A percentile compares a stretch with the other conserved stretches of the same genome.
Evolutionary conservation across 768 basidiomycete genomes (phyloP).

Genomic region (Mycena maculata): DNA sequence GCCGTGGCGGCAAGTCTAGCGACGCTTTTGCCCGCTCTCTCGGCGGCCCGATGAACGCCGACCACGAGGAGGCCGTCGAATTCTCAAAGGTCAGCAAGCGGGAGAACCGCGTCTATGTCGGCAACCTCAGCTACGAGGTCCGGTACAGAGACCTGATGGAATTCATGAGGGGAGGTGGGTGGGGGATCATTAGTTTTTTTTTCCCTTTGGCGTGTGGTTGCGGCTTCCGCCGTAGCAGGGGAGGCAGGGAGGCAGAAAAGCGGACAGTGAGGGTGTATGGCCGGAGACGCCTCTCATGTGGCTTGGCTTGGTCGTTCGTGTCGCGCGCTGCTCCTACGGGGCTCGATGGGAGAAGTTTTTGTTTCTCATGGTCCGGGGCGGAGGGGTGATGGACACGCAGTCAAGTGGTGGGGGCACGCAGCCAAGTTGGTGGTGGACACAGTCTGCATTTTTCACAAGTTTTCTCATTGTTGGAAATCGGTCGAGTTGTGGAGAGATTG

Average conservation of each 20-base stretch:
- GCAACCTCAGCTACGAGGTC: slow-evolving; percentile 98
- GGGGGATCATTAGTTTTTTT: slow-evolving; percentile 71
- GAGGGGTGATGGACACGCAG: slow-evolving; percentile 39
- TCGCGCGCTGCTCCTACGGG: slow-evolving; percentile 1
- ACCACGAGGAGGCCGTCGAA: slow-evolving; percentile 93
- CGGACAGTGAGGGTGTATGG: not conserved
- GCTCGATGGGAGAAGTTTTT: slow-evolving; percentile 44
- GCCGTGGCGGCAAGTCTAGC: slow-evolving; percentile 65
- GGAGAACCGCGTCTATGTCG: slow-evolving; percentile 98
- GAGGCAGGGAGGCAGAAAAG: slow-evolving; percentile 4
- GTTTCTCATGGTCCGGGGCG: slow-evolving; percentile 38
- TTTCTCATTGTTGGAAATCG: slow-evolving; percentile 60
- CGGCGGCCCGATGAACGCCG: slow-evolving; percentile 90
- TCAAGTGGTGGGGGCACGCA: slow-evolving; percentile 12
- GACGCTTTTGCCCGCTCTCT: slow-evolving; percentile 84
- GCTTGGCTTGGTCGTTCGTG: slow-evolving; percentile 25
- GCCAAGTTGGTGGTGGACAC: slow-evolving; percentile 35
- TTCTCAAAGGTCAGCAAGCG: slow-evolving; percentile 96
- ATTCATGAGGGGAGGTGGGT: slow-evolving; percentile 99
- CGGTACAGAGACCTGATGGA: slow-evolving; percentile 99
- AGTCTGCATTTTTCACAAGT: slow-evolving; percentile 49
- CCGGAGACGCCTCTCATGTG: slow-evolving; percentile 25
- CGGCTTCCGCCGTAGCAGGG: slow-evolving; percentile 28
- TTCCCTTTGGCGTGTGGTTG: slow-evolving; percentile 34
- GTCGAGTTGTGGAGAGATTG: slow-evolving; percentile 84